Conservation (phyloP, 2,329 filamentous ascomycete genomes). For the Aspergillus flavus region DNA sequence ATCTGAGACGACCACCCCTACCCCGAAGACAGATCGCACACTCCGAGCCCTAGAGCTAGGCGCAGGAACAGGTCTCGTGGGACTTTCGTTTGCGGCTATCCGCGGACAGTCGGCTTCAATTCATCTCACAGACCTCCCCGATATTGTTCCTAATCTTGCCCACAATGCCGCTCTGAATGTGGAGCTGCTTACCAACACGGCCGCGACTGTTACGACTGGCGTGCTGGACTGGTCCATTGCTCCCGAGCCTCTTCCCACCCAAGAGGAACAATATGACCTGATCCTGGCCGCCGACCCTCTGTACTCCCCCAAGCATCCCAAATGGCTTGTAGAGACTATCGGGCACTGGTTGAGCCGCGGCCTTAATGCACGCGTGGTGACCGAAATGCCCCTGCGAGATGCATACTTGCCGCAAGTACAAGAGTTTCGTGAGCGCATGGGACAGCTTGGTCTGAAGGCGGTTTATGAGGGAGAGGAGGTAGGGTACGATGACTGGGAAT, state of each 20-base stretch:
- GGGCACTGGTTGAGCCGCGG: constrained; percentile 64
- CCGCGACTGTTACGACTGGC: constrained; percentile 63
- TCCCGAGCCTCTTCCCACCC: constrained; percentile 29
- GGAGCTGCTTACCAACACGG: constrained; percentile 55
- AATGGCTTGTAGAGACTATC: constrained; percentile 72
- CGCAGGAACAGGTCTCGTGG: constrained; percentile 87
- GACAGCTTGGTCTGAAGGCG: constrained; percentile 52
- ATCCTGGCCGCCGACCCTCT: constrained; percentile 84
- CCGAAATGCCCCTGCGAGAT: constrained; percentile 81
- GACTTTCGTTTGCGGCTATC: constrained; percentile 76
- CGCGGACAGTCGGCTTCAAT: constrained; percentile 62
- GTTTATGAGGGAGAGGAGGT: constrained; percentile 53
- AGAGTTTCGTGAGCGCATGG: constrained; percentile 66
- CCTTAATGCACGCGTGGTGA: constrained; percentile 64
- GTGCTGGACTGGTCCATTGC: constrained; percentile 70
- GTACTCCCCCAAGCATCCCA: constrained; percentile 82
- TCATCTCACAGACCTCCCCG: constrained; percentile 77
- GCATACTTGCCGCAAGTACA: constrained; percentile 64
- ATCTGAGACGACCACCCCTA: constrained; percentile 22
- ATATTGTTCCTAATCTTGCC: constrained; percentile 80
- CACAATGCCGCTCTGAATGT: constrained; percentile 71
- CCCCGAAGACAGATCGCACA: constrained; percentile 23
- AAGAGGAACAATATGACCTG: constrained; percentile 55
- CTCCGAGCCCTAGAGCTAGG: constrained; percentile 73
- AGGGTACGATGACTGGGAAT: constrained; percentile 53